These are phyloP conservation scores for Xylariaceae sp. DNA, from an alignment of 2,329 filamentous ascomycete genomes.

Conservation along the genomic window DNA sequence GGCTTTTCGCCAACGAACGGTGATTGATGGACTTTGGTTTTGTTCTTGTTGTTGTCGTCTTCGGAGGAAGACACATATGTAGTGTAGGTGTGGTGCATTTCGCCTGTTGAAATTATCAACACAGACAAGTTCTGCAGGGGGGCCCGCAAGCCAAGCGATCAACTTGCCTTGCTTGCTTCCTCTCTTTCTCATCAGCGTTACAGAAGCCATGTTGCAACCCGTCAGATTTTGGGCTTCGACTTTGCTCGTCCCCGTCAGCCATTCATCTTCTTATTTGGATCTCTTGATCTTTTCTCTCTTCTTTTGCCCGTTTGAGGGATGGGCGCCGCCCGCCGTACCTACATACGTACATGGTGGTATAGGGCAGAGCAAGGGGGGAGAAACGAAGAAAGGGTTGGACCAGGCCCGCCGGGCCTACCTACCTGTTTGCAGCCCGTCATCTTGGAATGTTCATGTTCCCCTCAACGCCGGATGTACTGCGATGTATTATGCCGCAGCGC, in stretches of 20 bases:
- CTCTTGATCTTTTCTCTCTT: background rate
- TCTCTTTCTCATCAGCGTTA: background rate
- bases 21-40: too few species aligned
- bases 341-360: too few species aligned
- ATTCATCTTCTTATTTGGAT: background rate
- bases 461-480: background rate
- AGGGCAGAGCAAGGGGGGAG: background rate
- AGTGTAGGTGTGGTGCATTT: too few species aligned
- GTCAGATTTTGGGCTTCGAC: background rate
- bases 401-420: background rate
- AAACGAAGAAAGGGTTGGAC: background rate
- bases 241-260: background rate
- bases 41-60: too few species aligned
- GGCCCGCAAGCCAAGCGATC: background rate
- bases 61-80: too few species aligned
- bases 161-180: background rate
- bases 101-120: too few species aligned
- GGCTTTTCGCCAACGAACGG: too few species aligned
- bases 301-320: background rate
- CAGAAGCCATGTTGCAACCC: background rate
- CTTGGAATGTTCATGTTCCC: too few species aligned
- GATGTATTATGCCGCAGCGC: background rate
- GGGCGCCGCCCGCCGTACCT: background rate
- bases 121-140: too few species aligned
- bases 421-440: background rate